A percentile compares a stretch with the other conserved stretches of the same genome.
phyloP scores from a whole-genome alignment of 345 rosid genomes.

The Salix caprea region DNA sequence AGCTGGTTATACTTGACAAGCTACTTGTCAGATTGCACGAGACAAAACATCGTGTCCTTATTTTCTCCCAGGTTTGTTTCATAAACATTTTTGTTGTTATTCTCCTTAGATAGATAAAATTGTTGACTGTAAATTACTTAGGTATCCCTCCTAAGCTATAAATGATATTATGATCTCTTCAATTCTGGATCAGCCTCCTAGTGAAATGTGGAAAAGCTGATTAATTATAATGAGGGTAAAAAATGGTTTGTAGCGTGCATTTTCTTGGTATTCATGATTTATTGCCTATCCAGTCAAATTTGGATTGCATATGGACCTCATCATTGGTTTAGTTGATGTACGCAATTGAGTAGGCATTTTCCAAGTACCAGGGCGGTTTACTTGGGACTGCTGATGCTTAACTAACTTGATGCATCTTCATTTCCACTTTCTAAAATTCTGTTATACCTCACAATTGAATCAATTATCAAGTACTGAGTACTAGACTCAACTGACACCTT shows the following conservation, averaged over 20 bases:
- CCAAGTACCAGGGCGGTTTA: background rate
- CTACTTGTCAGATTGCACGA: conserved; percentile 84
- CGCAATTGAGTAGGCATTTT: background rate
- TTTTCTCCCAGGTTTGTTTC: conserved; percentile 87
- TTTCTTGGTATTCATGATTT: background rate
- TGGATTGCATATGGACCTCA: background rate
- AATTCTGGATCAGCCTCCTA: background rate
- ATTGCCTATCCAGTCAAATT: background rate
- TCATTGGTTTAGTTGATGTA: background rate
- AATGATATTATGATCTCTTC: conserved; percentile 7
- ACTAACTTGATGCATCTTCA: background rate
- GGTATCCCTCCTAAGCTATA: background rate
- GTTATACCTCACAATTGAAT: background rate
- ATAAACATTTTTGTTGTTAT: background rate
- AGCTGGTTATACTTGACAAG: conserved; percentile 96
- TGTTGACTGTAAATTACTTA: background rate
- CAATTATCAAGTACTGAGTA: background rate
- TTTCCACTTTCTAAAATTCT: background rate
- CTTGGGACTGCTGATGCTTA: background rate
- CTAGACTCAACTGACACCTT: background rate
- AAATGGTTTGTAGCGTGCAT: background rate
- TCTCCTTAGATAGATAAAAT: background rate
- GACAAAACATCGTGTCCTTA: conserved; percentile 96
- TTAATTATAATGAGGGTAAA: background rate
- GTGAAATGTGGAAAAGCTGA: background rate